Evolutionary conservation across 495 filamentous ascomycete species (phyloP), one percentile per base, ranked within the genome.

Genomic region (Xylaria castorea): DNA sequence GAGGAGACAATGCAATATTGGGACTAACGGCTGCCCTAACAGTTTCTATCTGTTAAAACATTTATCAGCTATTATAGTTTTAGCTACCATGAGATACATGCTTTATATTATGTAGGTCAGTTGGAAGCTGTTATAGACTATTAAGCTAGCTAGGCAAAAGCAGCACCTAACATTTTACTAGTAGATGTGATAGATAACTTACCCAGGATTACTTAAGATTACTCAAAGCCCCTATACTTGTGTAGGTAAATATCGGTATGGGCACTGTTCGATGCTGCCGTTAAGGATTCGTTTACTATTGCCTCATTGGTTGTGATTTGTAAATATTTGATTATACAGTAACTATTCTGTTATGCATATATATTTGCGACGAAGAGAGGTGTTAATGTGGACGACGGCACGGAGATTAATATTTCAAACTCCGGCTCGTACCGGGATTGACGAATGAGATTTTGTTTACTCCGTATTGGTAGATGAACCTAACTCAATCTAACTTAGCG

Each of bases 301-400:
- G 40, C 16, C n/a, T 62, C 60, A 62, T 62, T 40, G 18, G 32
- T 5, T 25, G 34, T 25, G 6, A 64, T 64, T 64, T 40, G 61
- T 44, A 64, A 64, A 38, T 20, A 61, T 30, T 57, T 34, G 22
- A 14, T 32, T 34, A 34, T 42, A 42, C 38, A 42, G 38, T 42
- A 42, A n/a, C n/a, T 42, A 42, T 42, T 6, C 44, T 18, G 16
- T 48, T 48, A 36, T 36, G 9, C 3, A 16, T 20, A 6, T 11
- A n/a, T 61, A 36, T 3, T 32, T 40, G 27, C 22, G 36, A 62
- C 14, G 36, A 38, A 42, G 36, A 25, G 11, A 8, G 4, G n/a
- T 27, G 36, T 42, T 25, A 42, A 42, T 44, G 36, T 63, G 36
- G n/a, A 63, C 11, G 36, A 32, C 2, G 27, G 20, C n/a, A 61